Evolutionary conservation across 495 filamentous ascomycete species (phyloP).

Genomic region (Pyronema omphalodes): DNA sequence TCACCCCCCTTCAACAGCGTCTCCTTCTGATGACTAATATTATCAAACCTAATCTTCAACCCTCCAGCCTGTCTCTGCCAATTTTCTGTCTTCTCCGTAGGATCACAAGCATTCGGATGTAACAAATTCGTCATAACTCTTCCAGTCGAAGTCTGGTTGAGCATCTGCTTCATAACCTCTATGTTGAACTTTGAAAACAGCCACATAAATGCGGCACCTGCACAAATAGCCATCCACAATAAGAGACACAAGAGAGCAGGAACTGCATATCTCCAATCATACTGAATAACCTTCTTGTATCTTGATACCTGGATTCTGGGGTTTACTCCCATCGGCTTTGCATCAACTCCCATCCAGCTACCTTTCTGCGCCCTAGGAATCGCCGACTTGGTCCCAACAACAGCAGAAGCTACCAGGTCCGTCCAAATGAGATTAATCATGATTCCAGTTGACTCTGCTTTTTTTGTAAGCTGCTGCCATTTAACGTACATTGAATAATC

Average conservation of each 20-base stretch:
- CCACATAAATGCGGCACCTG: neutral
- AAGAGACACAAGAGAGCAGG: conserved; percentile 22
- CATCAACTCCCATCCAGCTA: neutral
- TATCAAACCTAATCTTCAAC: conserved; percentile 1
- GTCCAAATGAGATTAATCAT: conserved; percentile 31
- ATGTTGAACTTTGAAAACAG: neutral
- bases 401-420: conserved; percentile 25
- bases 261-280: conserved; percentile 24
- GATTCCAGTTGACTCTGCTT: conserved; percentile 4
- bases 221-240: conserved; percentile 4
- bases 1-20: no score
- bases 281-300: conserved; percentile 19
- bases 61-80: conserved; percentile 1
- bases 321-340: conserved; percentile 11
- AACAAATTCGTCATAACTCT: conserved; percentile 4
- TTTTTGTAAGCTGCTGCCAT: conserved; percentile 25
- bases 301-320: neutral
- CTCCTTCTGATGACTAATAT: neutral
- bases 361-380: neutral
- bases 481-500: conserved; percentile 23
- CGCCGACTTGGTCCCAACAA: conserved; percentile 25
- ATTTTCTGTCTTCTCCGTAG: neutral
- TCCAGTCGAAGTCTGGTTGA: conserved; percentile 7
- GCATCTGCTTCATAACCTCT: neutral
- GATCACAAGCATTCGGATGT: neutral